Conservation (phyloP, 1,284 basidiomycete species). For the Ganoderma meredithae region DNA sequence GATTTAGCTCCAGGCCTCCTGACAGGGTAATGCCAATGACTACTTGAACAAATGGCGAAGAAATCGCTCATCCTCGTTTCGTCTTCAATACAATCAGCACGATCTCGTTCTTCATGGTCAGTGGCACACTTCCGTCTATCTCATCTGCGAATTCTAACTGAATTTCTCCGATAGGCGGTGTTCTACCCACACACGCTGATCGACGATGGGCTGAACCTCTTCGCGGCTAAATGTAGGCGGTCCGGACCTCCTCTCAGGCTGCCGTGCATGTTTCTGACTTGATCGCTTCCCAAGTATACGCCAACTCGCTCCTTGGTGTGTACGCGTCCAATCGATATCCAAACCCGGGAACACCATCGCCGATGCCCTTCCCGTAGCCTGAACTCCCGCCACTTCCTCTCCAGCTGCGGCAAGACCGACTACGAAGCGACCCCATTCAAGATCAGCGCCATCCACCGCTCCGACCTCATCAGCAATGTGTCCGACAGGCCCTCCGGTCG, state of each 20-base stretch:
- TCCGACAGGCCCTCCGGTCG: background rate
- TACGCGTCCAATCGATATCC: background rate
- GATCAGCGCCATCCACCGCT: constrained; percentile 1
- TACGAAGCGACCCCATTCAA: background rate
- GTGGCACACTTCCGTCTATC: background rate
- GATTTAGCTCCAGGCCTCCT: background rate
- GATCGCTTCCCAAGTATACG: background rate
- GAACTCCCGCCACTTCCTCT: background rate
- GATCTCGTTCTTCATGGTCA: constrained; percentile 1
- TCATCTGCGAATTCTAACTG: background rate
- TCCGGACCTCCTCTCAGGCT: background rate
- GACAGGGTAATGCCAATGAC: background rate
- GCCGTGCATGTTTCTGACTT: background rate
- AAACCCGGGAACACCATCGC: background rate
- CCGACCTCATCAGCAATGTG: background rate
- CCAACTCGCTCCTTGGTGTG: background rate
- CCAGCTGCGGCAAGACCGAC: background rate
- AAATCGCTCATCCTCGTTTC: background rate
- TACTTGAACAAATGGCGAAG: background rate
- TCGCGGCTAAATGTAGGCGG: background rate
- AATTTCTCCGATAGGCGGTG: background rate
- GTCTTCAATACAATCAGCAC: background rate
- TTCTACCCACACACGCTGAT: constrained; percentile 4
- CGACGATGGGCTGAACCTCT: constrained; percentile 2
- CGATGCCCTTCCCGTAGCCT: too few relatives aligned